Conservation (phyloP, 768 basidiomycete species). For the Obba rivulosa region DNA sequence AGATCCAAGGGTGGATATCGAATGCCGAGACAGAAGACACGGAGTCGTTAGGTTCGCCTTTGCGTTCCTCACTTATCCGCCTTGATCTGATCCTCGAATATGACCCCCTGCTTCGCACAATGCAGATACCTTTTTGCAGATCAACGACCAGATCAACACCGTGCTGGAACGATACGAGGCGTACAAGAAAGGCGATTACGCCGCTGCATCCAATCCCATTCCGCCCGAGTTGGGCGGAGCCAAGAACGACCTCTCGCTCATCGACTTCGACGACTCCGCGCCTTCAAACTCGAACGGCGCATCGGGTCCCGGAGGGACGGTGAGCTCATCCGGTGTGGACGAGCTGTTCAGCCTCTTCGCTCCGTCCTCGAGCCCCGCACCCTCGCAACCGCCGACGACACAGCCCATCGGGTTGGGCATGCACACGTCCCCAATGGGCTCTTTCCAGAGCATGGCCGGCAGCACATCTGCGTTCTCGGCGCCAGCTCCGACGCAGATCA, state of each 20-base stretch:
- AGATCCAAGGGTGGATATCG: slow-evolving; percentile 96
- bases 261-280: slow-evolving; percentile 68
- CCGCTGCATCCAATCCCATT: slow-evolving; percentile 59
- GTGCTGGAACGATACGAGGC: slow-evolving; percentile 88
- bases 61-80: background rate
- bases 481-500: background rate
- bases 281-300: slow-evolving; percentile 15
- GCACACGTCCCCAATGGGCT: background rate
- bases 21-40: slow-evolving; percentile 88
- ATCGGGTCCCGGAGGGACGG: slow-evolving; percentile 13
- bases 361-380: slow-evolving; percentile 7
- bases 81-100: background rate
- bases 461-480: background rate
- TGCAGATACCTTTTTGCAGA: slow-evolving; percentile 86
- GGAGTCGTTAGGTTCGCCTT: slow-evolving; percentile 70
- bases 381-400: slow-evolving; percentile 1
- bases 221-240: slow-evolving; percentile 51
- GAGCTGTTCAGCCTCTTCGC: slow-evolving; percentile 66
- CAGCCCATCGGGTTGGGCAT: slow-evolving; percentile 2
- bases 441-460: background rate
- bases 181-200: slow-evolving; percentile 88
- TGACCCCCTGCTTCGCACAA: background rate
- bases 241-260: slow-evolving; percentile 46
- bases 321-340: slow-evolving; percentile 29
- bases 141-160: slow-evolving; percentile 97